Percentiles rank a stretch among this genome's conserved stretches.
Evolutionary conservation across 1,284 basidiomycete genomes (phyloP).

Genomic region (Ustilago cynodontis): DNA sequence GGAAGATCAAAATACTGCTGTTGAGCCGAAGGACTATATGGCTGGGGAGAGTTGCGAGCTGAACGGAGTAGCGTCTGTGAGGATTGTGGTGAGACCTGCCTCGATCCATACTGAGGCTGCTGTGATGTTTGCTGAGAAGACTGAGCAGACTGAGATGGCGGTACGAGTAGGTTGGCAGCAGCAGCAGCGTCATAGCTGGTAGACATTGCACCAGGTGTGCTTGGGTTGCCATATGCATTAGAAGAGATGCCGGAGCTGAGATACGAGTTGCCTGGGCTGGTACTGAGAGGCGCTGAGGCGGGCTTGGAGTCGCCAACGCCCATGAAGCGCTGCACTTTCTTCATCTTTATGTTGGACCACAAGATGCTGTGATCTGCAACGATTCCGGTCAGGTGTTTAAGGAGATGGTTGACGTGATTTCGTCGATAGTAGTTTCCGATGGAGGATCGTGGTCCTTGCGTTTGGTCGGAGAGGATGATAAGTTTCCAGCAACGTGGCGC

Average conservation of each 20-base stretch:
- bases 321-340: conserved; percentile 47
- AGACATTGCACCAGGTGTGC: conserved; percentile 3
- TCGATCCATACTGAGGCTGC: conserved; percentile 15
- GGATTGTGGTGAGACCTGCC: conserved; percentile 33
- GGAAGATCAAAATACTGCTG: conserved; percentile 50
- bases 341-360: conserved; percentile 18
- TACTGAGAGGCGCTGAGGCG: conserved; percentile 38
- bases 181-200: conserved; percentile 12
- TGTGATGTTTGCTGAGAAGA: conserved; percentile 9
- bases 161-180: conserved; percentile 14
- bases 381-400: background rate
- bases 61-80: conserved; percentile 27
- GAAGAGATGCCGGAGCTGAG: conserved; percentile 5
- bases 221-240: conserved; percentile 6
- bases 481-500: too few species aligned
- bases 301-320: conserved; percentile 52
- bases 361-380: background rate
- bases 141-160: conserved; percentile 19
- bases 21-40: conserved; percentile 31
- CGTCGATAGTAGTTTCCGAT: background rate
- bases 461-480: background rate
- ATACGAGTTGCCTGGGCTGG: conserved; percentile 26
- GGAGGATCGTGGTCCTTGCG: background rate
- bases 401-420: background rate
- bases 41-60: conserved; percentile 26